Conservation (phyloP, 73 alveolate genomes). For the Paramecium octaurelia region DNA sequence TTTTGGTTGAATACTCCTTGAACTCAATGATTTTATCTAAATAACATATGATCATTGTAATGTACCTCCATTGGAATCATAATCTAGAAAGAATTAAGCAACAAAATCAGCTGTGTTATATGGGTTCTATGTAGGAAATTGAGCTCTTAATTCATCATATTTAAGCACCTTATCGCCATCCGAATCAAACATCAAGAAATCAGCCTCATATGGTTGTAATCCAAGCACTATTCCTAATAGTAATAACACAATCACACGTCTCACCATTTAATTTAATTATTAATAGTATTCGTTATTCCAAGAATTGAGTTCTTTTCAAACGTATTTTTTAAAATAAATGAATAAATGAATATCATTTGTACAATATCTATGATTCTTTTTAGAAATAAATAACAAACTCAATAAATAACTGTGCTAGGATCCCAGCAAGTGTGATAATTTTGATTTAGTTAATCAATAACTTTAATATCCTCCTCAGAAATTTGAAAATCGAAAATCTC, state of each 20-base stretch:
- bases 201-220: constrained; percentile 27
- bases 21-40: neutral
- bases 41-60: neutral
- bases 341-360: neutral
- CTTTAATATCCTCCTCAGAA: constrained; percentile 68
- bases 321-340: neutral
- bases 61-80: constrained; percentile 26
- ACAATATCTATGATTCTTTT: neutral
- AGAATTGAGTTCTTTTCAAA: neutral
- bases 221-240: constrained; percentile 14
- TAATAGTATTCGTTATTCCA: neutral
- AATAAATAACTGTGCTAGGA: constrained; percentile 55
- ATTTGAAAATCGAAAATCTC: constrained; percentile 76
- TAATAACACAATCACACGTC: constrained; percentile 29
- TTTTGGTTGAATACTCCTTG: neutral
- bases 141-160: neutral
- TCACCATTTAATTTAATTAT: constrained; percentile 10
- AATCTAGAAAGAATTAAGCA: neutral
- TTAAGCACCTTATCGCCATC: neutral
- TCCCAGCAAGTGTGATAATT: constrained; percentile 48
- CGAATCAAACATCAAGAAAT: constrained; percentile 27
- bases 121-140: neutral
- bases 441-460: constrained; percentile 54
- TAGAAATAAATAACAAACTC: neutral
- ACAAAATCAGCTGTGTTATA: neutral